A percentile compares a stretch with the other conserved stretches of the same genome.
Conservation (phyloP, 768 basidiomycete genomes). For the Pulveroboletus sp. region DNA sequence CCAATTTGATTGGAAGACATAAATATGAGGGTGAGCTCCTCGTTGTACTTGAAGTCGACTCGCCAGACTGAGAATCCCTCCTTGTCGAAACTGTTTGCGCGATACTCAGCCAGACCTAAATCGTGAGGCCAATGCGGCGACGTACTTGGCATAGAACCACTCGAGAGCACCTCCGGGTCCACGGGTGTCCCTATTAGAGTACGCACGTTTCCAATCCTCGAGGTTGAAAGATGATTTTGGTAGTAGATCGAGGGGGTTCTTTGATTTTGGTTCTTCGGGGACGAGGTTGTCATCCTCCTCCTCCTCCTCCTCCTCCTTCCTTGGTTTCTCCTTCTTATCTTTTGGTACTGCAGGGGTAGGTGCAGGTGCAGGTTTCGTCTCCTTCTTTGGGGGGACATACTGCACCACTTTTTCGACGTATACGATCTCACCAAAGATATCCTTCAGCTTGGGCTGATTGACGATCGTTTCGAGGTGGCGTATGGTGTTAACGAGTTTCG, state of each 20-base stretch:
- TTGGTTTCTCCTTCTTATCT: constrained; percentile 63
- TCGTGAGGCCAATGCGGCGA: neutral
- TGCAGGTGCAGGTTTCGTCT: constrained; percentile 46
- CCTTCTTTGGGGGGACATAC: constrained; percentile 73
- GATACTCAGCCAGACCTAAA: constrained; percentile 1
- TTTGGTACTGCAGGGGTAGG: constrained; percentile 38
- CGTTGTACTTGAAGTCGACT: constrained; percentile 95
- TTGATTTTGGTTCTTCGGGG: constrained; percentile 80
- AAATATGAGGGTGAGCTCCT: constrained; percentile 86
- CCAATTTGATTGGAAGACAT: constrained; percentile 93
- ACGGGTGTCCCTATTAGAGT: constrained; percentile 97
- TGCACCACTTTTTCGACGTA: constrained; percentile 68
- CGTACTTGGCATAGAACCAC: constrained; percentile 96
- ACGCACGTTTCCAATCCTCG: constrained; percentile 96
- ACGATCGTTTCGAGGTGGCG: constrained; percentile 84
- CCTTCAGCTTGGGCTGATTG: constrained; percentile 76
- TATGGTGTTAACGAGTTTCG: constrained; percentile 68
- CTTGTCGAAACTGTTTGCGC: constrained; percentile 64
- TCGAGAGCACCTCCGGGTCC: constrained; percentile 77
- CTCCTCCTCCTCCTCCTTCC: constrained; percentile 47
- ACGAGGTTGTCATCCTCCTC: constrained; percentile 79
- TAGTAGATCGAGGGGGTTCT: constrained; percentile 91
- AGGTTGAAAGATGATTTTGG: constrained; percentile 86
- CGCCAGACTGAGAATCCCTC: constrained; percentile 89
- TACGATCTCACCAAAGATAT: constrained; percentile 53